Percentiles rank a stretch among this genome's conserved stretches.
Evolutionary conservation across 176 grass and related monocot species (phyloP).

Genomic region (Cenchrus purpureus): DNA sequence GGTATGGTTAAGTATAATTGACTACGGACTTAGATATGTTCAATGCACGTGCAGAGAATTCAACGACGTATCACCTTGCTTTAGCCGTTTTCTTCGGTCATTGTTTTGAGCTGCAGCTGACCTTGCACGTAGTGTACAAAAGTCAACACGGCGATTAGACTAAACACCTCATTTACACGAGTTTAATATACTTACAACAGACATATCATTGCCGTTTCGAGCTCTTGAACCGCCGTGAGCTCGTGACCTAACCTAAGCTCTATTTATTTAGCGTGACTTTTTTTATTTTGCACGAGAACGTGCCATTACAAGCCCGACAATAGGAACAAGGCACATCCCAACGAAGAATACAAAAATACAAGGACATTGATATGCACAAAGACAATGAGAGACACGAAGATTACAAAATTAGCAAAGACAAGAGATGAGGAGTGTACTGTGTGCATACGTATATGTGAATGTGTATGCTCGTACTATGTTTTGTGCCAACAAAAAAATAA

Average conservation of each 20-base stretch:
- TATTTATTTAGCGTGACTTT: not conserved
- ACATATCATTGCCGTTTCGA: not conserved
- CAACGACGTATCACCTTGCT: not conserved
- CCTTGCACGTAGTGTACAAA: not conserved
- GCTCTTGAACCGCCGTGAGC: not conserved
- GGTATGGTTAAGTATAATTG: not conserved
- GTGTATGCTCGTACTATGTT: too few relatives aligned
- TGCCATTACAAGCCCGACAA: not conserved
- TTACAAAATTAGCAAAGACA: too few relatives aligned
- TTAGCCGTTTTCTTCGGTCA: not conserved
- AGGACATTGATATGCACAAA: not conserved
- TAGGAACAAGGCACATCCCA: not conserved
- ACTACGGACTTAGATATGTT: not conserved
- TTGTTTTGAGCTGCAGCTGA: not conserved
- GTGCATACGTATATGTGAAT: too few relatives aligned
- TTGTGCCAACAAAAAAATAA: too few relatives aligned
- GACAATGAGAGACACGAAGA: not conserved
- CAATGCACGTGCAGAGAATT: constrained; percentile 16
- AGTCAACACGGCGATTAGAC: not conserved
- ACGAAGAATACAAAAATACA: not conserved
- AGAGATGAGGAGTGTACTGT: too few relatives aligned
- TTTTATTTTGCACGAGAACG: not conserved
- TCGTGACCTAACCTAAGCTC: too few relatives aligned
- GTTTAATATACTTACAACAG: not conserved
- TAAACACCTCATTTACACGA: not conserved